A percentile compares a stretch with the other conserved stretches of the same genome.
Conservation (phyloP, 306 rosid species). For the Trifolium subterraneum region DNA sequence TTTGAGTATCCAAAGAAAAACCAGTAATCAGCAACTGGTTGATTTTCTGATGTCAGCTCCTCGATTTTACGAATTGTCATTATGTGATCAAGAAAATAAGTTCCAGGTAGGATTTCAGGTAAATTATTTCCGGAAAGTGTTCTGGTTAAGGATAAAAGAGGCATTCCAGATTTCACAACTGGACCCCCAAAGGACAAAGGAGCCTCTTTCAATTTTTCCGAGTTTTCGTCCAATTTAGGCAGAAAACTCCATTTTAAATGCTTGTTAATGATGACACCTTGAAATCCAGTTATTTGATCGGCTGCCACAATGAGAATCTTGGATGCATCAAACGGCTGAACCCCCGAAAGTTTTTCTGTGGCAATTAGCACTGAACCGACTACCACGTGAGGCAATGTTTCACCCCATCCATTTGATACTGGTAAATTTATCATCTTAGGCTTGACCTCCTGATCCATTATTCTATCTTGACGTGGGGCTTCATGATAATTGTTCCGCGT, state of each 20-base stretch:
- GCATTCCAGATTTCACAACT: slow-evolving; percentile 59
- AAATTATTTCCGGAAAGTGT: slow-evolving; percentile 35
- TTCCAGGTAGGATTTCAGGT: slow-evolving; percentile 75
- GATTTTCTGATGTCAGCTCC: slow-evolving; percentile 59
- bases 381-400: slow-evolving; percentile 49
- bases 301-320: slow-evolving; percentile 77
- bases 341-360: slow-evolving; percentile 64
- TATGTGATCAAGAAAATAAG: slow-evolving; percentile 69
- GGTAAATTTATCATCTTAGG: slow-evolving; percentile 49
- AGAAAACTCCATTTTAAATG: slow-evolving; percentile 68
- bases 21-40: slow-evolving; percentile 61
- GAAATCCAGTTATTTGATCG: slow-evolving; percentile 67
- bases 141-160: slow-evolving; percentile 69
- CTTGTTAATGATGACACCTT: slow-evolving; percentile 85
- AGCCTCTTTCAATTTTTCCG: slow-evolving; percentile 57
- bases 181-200: slow-evolving; percentile 86
- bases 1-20: slow-evolving; percentile 91
- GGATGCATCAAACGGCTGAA: slow-evolving; percentile 76
- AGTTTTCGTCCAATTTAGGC: slow-evolving; percentile 55
- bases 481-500: slow-evolving; percentile 46
- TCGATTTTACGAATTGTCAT: slow-evolving; percentile 52
- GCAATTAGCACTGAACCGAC: slow-evolving; percentile 73
- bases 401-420: slow-evolving; percentile 42
- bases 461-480: slow-evolving; percentile 47
- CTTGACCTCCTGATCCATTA: slow-evolving; percentile 44